Evolutionary conservation across 345 rosid genomes (phyloP), one percentile per base, ranked within the genome.

Genomic region (Cardiospermum halicacabum): DNA sequence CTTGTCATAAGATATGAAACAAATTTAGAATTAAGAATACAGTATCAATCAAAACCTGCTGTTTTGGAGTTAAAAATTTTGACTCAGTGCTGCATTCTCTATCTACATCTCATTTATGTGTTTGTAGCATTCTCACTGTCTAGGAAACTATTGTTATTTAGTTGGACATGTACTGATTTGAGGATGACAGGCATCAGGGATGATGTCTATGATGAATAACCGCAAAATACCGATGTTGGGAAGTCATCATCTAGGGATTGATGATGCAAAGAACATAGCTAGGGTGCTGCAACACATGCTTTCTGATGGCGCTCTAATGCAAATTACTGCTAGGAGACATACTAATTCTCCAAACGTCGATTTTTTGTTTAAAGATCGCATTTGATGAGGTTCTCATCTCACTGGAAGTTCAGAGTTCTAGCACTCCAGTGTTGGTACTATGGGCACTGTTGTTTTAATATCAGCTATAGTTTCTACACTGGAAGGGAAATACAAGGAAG

Each of bases 191-290:
- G 98, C 96, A 8, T 75, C 81, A 70, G 98, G 98, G 69, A 93
- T 93, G 98, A 82, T 82, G 79, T 56, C 89, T n/a, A 93, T 93
- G 97, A 83, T 93, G 94, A 82, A 66, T 68, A 91, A 86, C 57
- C 85, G 82, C 54, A 78, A 69, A 59, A 79, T 93, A 62, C 85
- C 75, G 26, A 69, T 75, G 42, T 65, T 77, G 56, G 98, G 98
- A 60, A 82, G 90, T 76, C 98, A 93, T 73, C 98, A 93, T 84
- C 77, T 93, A 0, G 98, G 98, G 24, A 68, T 93, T 40, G 98
- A 93, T 56, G 98, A 90, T 70, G 73, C 97, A 0, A 88, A 86
- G 81, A 93, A 88, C 72, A 86, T 90, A 42, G 85, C 92, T n/a
- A 86, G 87, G 60, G 93, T 90, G 60, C 77, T 90, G 78, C 87